A percentile compares a stretch with the other conserved stretches of the same genome.
Conservation (phyloP, 176 grass and related monocot genomes). For the Juncus effusus region DNA sequence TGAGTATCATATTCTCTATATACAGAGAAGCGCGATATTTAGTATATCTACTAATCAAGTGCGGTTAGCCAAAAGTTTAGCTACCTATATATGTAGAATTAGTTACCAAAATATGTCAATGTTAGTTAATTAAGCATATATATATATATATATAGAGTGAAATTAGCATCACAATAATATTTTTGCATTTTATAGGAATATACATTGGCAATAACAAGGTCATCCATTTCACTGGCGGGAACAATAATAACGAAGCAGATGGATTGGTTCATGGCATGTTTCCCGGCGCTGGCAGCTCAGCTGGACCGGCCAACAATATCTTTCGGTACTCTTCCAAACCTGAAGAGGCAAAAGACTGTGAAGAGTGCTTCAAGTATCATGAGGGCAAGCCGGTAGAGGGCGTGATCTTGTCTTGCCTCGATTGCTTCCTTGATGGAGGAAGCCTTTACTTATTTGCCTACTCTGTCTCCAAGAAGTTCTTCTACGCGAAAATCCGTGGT, state of each 20-base stretch:
- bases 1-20: too few relatives aligned
- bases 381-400: conserved; percentile 42
- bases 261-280: conserved; percentile 28
- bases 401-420: conserved; percentile 68
- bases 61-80: too few relatives aligned
- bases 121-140: neutral
- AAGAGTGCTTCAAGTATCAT: conserved; percentile 58
- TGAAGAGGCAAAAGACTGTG: too few relatives aligned
- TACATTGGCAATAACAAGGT: conserved; percentile 75
- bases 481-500: conserved; percentile 57
- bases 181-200: conserved; percentile 49
- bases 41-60: too few relatives aligned
- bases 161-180: too few relatives aligned
- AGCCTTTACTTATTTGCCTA: conserved; percentile 59
- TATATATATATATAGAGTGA: too few relatives aligned
- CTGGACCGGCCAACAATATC: too few relatives aligned
- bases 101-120: neutral
- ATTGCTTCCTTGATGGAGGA: conserved; percentile 78
- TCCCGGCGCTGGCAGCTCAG: neutral
- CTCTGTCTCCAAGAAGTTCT: conserved; percentile 28
- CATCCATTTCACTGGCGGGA: conserved; percentile 86
- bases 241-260: neutral
- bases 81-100: too few relatives aligned
- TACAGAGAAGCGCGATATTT: too few relatives aligned
- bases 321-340: too few relatives aligned